Evolutionary conservation across 2,329 filamentous ascomycete genomes (phyloP).

Genomic region (Nemania sp.): DNA sequence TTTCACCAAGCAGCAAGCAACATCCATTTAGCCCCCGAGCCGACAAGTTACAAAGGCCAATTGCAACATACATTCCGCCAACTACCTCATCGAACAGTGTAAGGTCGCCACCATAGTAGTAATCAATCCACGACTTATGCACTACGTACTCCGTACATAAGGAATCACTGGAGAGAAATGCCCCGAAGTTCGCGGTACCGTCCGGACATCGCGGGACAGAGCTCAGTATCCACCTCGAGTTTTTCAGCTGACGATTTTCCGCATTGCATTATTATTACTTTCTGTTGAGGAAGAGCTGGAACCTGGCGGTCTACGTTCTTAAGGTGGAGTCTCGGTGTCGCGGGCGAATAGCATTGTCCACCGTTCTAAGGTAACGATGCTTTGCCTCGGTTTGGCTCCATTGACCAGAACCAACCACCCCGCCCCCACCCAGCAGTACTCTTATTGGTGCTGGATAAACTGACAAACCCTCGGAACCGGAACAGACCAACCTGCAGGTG

Average conservation of each 20-base stretch:
- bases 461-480: too few species aligned
- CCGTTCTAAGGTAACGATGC: not conserved
- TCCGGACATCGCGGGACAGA: conserved; percentile 3
- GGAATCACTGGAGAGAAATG: not conserved
- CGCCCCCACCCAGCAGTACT: too few species aligned
- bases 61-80: conserved; percentile 11
- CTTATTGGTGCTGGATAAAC: not conserved
- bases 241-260: not conserved
- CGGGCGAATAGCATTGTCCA: not conserved
- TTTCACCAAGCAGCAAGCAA: not conserved
- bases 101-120: not conserved
- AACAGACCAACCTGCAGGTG: too few species aligned
- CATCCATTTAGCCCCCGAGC: too few species aligned
- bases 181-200: conserved; percentile 16
- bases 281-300: not conserved
- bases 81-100: not conserved
- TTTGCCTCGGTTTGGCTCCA: not conserved
- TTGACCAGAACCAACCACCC: too few species aligned
- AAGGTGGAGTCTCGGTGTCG: not conserved
- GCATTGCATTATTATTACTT: not conserved
- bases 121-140: not conserved
- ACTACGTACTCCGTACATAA: not conserved
- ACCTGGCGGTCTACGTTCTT: not conserved
- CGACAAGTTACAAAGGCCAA: not conserved
- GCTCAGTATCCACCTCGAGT: not conserved